Conservation (phyloP, 257 asterid genomes). For the Fraxinus cuspidata region DNA sequence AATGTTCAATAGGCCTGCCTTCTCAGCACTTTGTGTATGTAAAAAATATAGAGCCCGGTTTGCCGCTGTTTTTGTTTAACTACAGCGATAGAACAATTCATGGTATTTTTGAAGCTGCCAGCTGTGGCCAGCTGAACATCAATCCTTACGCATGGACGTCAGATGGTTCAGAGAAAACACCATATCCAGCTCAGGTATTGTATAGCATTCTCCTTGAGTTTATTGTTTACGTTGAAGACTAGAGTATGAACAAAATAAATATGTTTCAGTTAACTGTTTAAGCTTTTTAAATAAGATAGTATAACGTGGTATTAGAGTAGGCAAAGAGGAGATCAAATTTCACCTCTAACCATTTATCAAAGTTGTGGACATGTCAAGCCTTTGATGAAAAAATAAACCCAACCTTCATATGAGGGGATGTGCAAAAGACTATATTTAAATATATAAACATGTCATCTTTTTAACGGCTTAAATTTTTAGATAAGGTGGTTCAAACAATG, state of each 20-base stretch:
- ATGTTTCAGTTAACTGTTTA: neutral
- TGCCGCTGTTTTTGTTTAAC: slow-evolving; percentile 82
- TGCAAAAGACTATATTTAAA: neutral
- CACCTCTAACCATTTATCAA: neutral
- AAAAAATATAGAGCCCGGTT: slow-evolving; percentile 71
- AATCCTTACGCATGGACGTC: slow-evolving; percentile 89
- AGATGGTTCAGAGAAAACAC: slow-evolving; percentile 70
- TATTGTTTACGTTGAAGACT: slow-evolving; percentile 18
- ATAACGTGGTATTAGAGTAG: neutral
- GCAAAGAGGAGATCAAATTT: neutral
- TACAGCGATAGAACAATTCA: slow-evolving; percentile 61
- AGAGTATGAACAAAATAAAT: neutral
- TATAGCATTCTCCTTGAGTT: slow-evolving; percentile 11
- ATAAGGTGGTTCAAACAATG: neutral
- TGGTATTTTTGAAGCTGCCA: slow-evolving; percentile 86
- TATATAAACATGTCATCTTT: no score
- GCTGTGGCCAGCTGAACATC: slow-evolving; percentile 68
- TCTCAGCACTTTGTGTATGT: slow-evolving; percentile 59
- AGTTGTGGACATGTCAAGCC: neutral
- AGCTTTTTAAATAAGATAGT: neutral
- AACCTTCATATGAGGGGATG: neutral
- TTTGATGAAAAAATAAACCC: neutral
- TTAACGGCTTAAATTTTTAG: neutral
- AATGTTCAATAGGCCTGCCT: slow-evolving; percentile 66
- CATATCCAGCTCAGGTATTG: slow-evolving; percentile 81